Base-by-base conservation (phyloP, 179 eudicot species). In the Pouteria campechiana region DNA sequence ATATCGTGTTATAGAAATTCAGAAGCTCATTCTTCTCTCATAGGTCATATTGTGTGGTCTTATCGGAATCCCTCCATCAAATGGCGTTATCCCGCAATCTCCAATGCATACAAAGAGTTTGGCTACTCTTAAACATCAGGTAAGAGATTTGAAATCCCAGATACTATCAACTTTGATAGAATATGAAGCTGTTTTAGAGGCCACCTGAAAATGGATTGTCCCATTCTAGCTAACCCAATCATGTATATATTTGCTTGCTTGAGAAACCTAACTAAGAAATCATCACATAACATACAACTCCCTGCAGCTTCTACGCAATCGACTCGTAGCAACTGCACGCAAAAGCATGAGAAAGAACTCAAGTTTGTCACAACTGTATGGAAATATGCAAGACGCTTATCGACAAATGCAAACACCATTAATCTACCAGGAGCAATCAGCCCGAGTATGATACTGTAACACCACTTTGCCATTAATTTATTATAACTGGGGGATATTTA, bases 51-150 rank as follows among this genome's bases (percentile, higher is more conserved):
- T 87, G 46, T 87, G 96, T 44, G 96, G 96, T 54, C 81, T 87
- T 35, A 6, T 87, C 6, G 96, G 96, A 10, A 75, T 87, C 36
- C 96, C 96, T 52, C 96, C 96, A 7, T 62, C 96, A 46, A 87
- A 87, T 38, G 96, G 96, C 35, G 96, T 87, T 32, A 87, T 87
- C 39, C 96, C 96, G 2, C 96, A 87, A 48, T 87, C 96, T 43
- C 96, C 96, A 41, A 87, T 87, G 96, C 96, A 87, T 60, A 87
- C 96, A 32, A 87, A 87, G 74, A 79, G 96, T 68, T 64, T 87
- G 41, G 96, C 90, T 5, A 87, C 96, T 44, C 94, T 87, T 34
- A 87, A 87, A 50, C 96, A 87, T 57, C 94, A 75, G 83, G 93
- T 82, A 44, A n/a, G n/a, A n/a, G n/a, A 18, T 25, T 31, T 31